phyloP scores from a whole-genome alignment of 2,329 filamentous ascomycete species.

The Elsinoe ampelina region DNA sequence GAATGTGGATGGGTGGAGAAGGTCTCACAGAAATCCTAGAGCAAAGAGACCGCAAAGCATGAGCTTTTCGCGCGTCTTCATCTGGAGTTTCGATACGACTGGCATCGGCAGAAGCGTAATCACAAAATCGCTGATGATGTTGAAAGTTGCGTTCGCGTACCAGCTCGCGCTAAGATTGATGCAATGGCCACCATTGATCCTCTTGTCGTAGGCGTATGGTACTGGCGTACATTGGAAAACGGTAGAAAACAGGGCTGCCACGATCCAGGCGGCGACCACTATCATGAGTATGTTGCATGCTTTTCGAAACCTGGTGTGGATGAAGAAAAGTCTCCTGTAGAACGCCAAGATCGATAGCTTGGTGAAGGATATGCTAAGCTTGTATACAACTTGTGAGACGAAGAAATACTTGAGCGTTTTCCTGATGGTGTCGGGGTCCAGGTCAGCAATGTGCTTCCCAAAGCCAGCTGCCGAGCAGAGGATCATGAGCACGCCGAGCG shows the following conservation, averaged over 20 bases:
- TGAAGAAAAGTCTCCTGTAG: conserved; percentile 27
- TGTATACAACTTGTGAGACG: conserved; percentile 21
- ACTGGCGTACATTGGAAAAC: conserved; percentile 27
- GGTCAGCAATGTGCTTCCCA: conserved; percentile 12
- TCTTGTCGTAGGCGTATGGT: conserved; percentile 23
- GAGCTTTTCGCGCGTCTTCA: conserved; percentile 23
- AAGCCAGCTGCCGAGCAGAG: conserved; percentile 7
- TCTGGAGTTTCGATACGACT: conserved; percentile 23
- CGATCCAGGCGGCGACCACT: conserved; percentile 22
- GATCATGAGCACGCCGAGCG: conserved; percentile 12
- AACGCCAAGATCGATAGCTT: conserved; percentile 29
- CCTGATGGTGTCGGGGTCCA: neutral
- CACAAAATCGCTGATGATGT: conserved; percentile 27
- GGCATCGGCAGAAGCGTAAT: conserved; percentile 27
- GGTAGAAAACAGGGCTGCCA: conserved; percentile 24
- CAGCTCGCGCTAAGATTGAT: conserved; percentile 24
- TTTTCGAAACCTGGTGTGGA: conserved; percentile 21
- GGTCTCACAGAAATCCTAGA: conserved; percentile 24
- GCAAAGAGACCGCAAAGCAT: conserved; percentile 28
- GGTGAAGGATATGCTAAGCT: conserved; percentile 21
- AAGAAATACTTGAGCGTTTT: conserved; percentile 21
- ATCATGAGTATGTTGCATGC: conserved; percentile 22
- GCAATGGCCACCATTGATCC: conserved; percentile 16
- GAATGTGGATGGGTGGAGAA: neutral
- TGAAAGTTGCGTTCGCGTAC: conserved; percentile 26